Evolutionary conservation across 345 rosid genomes (phyloP), one percentile per base, ranked within the genome.

Genomic region (Camelina hispida): DNA sequence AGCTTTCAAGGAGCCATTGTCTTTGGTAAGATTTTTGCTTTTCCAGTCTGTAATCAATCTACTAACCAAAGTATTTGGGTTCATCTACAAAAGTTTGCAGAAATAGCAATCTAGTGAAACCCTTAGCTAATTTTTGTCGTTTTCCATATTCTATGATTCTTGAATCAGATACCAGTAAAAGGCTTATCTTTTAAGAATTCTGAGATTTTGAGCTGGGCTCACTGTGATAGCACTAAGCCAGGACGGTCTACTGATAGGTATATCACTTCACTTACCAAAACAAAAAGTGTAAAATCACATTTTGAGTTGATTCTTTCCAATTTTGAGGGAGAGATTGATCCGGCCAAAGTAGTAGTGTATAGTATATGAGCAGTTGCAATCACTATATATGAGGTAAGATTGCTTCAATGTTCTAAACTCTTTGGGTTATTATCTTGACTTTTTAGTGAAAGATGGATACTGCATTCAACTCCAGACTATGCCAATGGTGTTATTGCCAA

Each of bases 191-290:
- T 90, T 78, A 78, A 74, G 58, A 85, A 90, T 64, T 90, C 95
- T 32, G 76, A 77, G 76, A 74, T 89, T 73, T 79, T 93, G 77
- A 86, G 84, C 66, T 85, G 95, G 91, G 87, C 88, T 74, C 81
- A 84, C 55, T 93, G 90, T 83, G 93, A 90, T 79, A 90, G 90
- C 78, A 76, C 83, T 77, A 93, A 90, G 85, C 96, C 95, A 9
- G 89, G 93, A 54, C 94, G 93, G 44, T 79, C 93, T 54, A 55
- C 87, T 59, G 72, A 83, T 70, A 85, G 86, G 95, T 87, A 62
- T 23, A 61, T 46, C 13, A 35, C 58, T 78, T 55, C 60, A 20
- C 59, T 35, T 25, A 34, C 66, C 22, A 57, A 51, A 16, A 58
- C 30, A 51, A 9, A 28, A 30, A 20, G 7, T 66, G 59, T 50